phyloP scores from a whole-genome alignment of 2,329 filamentous ascomycete species.

The Monosporascus sp. region DNA sequence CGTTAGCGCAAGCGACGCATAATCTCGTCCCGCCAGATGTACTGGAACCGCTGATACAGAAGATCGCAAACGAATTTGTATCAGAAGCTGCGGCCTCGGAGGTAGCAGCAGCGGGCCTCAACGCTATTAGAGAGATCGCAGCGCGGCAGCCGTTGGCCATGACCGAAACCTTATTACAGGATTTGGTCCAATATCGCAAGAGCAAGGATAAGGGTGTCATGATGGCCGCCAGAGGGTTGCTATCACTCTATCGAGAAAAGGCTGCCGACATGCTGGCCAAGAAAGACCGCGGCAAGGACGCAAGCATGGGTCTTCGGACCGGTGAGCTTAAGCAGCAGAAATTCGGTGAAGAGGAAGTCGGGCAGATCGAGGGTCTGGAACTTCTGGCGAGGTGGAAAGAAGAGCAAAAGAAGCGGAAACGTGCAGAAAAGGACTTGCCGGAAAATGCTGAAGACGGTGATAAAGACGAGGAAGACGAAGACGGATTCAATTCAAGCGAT shows the following conservation, averaged over 20 bases:
- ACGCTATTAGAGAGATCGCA: slow-evolving; percentile 92
- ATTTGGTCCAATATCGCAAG: slow-evolving; percentile 91
- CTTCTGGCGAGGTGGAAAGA: slow-evolving; percentile 90
- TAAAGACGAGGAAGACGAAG: slow-evolving; percentile 55
- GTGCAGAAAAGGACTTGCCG: slow-evolving; percentile 61
- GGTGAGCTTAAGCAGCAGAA: slow-evolving; percentile 71
- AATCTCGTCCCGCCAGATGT: slow-evolving; percentile 87
- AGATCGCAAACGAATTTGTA: slow-evolving; percentile 98
- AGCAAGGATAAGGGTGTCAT: slow-evolving; percentile 98
- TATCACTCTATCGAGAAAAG: slow-evolving; percentile 87
- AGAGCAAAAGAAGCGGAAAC: slow-evolving; percentile 73
- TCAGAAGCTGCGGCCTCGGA: slow-evolving; percentile 89
- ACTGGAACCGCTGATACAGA: slow-evolving; percentile 82
- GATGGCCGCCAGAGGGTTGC: slow-evolving; percentile 92
- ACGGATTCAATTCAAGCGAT: slow-evolving; percentile 47
- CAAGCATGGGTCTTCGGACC: slow-evolving; percentile 71
- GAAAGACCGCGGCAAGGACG: slow-evolving; percentile 86
- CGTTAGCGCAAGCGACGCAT: slow-evolving; percentile 85
- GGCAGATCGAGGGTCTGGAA: slow-evolving; percentile 87
- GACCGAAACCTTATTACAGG: slow-evolving; percentile 90
- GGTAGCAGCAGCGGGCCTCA: slow-evolving; percentile 86
- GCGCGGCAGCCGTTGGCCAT: slow-evolving; percentile 91
- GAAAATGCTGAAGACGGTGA: slow-evolving; percentile 57
- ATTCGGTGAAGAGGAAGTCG: slow-evolving; percentile 76
- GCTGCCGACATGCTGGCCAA: slow-evolving; percentile 84